phyloP scores from a whole-genome alignment of 768 basidiomycete genomes.

The Crucibulum laeve region DNA sequence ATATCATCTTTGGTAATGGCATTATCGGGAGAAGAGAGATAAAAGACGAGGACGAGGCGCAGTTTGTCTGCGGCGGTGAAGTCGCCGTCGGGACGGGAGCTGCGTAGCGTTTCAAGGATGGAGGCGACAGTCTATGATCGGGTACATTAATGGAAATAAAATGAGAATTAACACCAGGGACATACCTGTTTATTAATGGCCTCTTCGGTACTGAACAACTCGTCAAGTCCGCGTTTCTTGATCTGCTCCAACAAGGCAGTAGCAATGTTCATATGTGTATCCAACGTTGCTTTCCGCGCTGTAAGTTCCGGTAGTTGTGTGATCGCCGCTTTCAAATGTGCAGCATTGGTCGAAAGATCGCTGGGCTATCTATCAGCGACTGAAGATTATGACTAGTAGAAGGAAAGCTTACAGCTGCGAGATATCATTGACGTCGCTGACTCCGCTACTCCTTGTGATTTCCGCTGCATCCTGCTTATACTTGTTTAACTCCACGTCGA shows the following conservation, averaged over 20 bases:
- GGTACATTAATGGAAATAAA: not conserved
- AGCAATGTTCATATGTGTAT: slow-evolving; percentile 99
- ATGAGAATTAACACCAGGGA: slow-evolving; percentile 1
- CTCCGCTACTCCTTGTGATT: slow-evolving; percentile 92
- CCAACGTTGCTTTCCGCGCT: slow-evolving; percentile 92
- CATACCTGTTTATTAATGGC: slow-evolving; percentile 77
- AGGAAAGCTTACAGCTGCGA: slow-evolving; percentile 71
- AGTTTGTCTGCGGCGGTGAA: slow-evolving; percentile 83
- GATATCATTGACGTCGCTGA: slow-evolving; percentile 94
- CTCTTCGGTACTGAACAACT: slow-evolving; percentile 96
- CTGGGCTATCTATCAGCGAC: slow-evolving; percentile 27
- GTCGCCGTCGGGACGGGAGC: slow-evolving; percentile 56
- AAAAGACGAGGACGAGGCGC: slow-evolving; percentile 92
- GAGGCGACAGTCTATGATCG: slow-evolving; percentile 59
- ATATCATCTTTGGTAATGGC: slow-evolving; percentile 85
- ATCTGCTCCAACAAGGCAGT: slow-evolving; percentile 93
- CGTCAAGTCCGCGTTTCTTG: slow-evolving; percentile 91
- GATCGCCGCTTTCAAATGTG: slow-evolving; percentile 94
- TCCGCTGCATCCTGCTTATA: slow-evolving; percentile 97
- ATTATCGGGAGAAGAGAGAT: slow-evolving; percentile 81
- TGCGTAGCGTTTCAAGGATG: slow-evolving; percentile 85
- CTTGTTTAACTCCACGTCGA: slow-evolving; percentile 85
- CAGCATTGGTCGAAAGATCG: slow-evolving; percentile 89
- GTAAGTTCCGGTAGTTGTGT: slow-evolving; percentile 96
- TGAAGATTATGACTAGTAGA: not conserved